These are phyloP conservation scores for Colletotrichum simmondsii DNA, from an alignment of 2,329 filamentous ascomycete species.

Conservation along the genomic window DNA sequence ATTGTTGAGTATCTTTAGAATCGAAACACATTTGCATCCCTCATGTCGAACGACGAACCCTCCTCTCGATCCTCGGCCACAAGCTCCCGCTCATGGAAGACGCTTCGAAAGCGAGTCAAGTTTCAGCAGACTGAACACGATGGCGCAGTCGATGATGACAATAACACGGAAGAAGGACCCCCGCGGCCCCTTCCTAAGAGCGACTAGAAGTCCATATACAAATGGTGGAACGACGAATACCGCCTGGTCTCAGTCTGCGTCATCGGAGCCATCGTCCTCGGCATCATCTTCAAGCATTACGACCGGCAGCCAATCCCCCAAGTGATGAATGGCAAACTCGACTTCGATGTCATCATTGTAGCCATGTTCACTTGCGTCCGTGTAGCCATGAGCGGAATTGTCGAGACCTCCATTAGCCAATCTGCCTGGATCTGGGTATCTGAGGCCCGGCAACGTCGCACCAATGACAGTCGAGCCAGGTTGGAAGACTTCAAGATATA, in stretches of 20 bases:
- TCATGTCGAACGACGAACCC: not conserved
- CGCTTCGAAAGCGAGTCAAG: not conserved
- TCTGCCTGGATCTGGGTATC: conserved; percentile 53
- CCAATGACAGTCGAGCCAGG: conserved; percentile 42
- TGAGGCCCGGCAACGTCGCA: conserved; percentile 44
- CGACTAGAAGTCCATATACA: conserved; percentile 40
- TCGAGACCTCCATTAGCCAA: conserved; percentile 50
- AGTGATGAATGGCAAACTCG: conserved; percentile 39
- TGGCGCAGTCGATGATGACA: conserved; percentile 20
- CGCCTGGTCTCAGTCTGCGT: conserved; percentile 44
- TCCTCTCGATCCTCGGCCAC: not conserved
- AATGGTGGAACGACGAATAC: conserved; percentile 51
- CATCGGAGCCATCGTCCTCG: conserved; percentile 40
- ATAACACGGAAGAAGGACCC: conserved; percentile 8
- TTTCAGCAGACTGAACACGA: conserved; percentile 5
- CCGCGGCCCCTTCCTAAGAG: conserved; percentile 17
- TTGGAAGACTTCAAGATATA: conserved; percentile 52
- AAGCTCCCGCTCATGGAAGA: not conserved
- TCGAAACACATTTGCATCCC: not conserved
- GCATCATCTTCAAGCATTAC: conserved; percentile 43
- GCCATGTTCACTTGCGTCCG: conserved; percentile 50
- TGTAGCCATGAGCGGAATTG: conserved; percentile 47
- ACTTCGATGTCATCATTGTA: conserved; percentile 48
- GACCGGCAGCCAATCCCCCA: conserved; percentile 44
- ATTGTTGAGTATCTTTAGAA: not conserved